A percentile compares a stretch with the other conserved stretches of the same genome.
These are phyloP conservation scores for Scalesia atractyloides DNA, from an alignment of 129 eudicot genomes.

Conservation along the genomic window DNA sequence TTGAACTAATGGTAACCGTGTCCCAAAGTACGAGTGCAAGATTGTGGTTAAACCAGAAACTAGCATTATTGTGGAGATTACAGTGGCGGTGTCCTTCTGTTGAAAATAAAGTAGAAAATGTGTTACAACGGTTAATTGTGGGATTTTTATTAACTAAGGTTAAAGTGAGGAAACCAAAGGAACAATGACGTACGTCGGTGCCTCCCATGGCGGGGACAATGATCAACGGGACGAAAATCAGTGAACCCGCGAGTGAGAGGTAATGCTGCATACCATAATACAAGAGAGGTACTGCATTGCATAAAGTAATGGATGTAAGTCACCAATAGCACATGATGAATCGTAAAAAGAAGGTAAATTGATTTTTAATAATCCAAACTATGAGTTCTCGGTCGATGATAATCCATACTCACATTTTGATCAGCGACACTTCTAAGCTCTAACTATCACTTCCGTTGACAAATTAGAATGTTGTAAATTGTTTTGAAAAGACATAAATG, in stretches of 20 bases:
- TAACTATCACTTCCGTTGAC: too few species aligned
- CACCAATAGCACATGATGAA: conserved; percentile 4
- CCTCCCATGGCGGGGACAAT: conserved; percentile 94
- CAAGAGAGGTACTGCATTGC: conserved; percentile 58
- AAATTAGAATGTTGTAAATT: too few species aligned
- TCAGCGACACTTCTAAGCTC: too few species aligned
- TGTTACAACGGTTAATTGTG: conserved; percentile 8
- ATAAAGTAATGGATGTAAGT: background rate
- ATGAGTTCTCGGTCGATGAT: too few species aligned
- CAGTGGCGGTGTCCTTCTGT: conserved; percentile 89
- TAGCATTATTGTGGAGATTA: conserved; percentile 79
- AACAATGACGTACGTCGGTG: conserved; percentile 67
- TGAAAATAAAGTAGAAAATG: conserved; percentile 1
- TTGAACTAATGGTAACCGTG: conserved; percentile 95
- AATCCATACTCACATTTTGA: too few species aligned
- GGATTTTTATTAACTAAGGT: conserved; percentile 2
- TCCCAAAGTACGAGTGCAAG: conserved; percentile 76
- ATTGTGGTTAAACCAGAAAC: conserved; percentile 86
- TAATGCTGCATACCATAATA: conserved; percentile 90
- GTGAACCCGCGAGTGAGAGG: conserved; percentile 83
- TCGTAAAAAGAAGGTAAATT: background rate
- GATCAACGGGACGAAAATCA: conserved; percentile 74
- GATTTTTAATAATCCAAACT: too few species aligned
- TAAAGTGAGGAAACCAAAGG: conserved; percentile 14
- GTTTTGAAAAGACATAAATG: too few species aligned